phyloP scores from a whole-genome alignment of 805 yeast genomes.

The Candida sphagnicola region DNA sequence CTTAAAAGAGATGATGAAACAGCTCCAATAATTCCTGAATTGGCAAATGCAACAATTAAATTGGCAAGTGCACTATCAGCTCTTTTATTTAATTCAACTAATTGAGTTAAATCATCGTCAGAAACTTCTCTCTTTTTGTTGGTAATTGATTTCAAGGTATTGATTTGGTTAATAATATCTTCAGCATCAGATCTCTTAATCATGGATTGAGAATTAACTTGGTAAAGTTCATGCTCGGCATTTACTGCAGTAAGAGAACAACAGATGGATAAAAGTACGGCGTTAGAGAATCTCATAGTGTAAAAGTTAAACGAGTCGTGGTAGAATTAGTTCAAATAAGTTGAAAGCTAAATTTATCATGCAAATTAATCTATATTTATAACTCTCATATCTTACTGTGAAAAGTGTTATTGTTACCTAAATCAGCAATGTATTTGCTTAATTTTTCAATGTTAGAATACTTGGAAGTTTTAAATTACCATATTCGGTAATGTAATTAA shows the following conservation, averaged over 20 bases:
- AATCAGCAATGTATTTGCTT: not conserved
- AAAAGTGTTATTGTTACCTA: not conserved
- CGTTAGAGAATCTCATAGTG: not conserved
- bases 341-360: not conserved
- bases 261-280: not conserved
- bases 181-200: conserved; percentile 2
- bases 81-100: conserved; percentile 4
- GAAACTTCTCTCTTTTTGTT: conserved; percentile 2
- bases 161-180: not conserved
- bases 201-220: not conserved
- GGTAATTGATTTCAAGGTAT: not conserved
- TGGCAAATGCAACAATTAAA: conserved; percentile 3
- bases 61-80: not conserved
- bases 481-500: conserved; percentile 1
- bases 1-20: not conserved
- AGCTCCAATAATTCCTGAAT: conserved; percentile 2
- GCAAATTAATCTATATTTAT: not conserved
- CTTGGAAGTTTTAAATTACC: not conserved
- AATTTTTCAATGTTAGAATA: not conserved
- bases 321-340: not conserved
- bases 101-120: not conserved
- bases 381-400: too few species aligned
- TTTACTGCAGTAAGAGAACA: not conserved
- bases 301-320: not conserved
- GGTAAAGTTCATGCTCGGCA: not conserved